A percentile compares a stretch with the other conserved stretches of the same genome.
phyloP scores from a whole-genome alignment of 768 basidiomycete species.

The Clitopilus hobsonii region DNA sequence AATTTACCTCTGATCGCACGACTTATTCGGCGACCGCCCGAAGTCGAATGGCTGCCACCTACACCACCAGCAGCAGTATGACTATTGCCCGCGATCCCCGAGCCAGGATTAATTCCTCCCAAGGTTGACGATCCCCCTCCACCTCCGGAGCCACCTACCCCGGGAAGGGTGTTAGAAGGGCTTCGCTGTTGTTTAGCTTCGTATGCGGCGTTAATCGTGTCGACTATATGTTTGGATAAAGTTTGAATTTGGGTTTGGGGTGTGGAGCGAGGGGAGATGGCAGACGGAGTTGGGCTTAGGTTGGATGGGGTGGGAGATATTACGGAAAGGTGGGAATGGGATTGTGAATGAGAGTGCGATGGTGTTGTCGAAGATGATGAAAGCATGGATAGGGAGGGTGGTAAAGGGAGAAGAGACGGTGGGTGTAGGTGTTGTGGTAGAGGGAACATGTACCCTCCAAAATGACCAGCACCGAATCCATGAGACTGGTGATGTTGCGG shows the following conservation, averaged over 20 bases:
- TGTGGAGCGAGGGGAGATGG: slow-evolving; percentile 8
- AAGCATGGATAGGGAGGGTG: slow-evolving; percentile 3
- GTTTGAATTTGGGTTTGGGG: slow-evolving; percentile 13
- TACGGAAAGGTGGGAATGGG: slow-evolving; percentile 2
- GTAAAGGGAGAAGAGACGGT: slow-evolving; percentile 8
- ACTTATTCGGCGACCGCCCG: slow-evolving; percentile 7
- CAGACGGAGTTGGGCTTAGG: background rate
- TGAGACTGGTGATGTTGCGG: slow-evolving; percentile 12
- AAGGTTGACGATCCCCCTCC: no score
- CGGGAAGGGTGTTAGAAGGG: slow-evolving; percentile 58
- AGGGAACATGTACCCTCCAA: slow-evolving; percentile 5
- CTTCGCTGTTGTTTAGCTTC: slow-evolving; percentile 43
- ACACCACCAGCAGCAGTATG: no score
- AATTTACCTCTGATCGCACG: background rate
- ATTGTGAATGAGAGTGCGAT: slow-evolving; percentile 3
- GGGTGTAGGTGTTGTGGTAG: slow-evolving; percentile 5
- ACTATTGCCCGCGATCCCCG: no score
- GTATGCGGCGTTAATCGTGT: slow-evolving; percentile 43
- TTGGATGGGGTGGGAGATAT: background rate
- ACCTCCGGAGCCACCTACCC: slow-evolving; percentile 51
- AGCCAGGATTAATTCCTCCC: no score
- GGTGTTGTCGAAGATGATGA: background rate
- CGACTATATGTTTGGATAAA: slow-evolving; percentile 42
- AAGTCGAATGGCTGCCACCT: no score
- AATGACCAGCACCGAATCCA: slow-evolving; percentile 1